phyloP scores from a whole-genome alignment of 805 yeast genomes.

The Cyberlindnera japonica region DNA sequence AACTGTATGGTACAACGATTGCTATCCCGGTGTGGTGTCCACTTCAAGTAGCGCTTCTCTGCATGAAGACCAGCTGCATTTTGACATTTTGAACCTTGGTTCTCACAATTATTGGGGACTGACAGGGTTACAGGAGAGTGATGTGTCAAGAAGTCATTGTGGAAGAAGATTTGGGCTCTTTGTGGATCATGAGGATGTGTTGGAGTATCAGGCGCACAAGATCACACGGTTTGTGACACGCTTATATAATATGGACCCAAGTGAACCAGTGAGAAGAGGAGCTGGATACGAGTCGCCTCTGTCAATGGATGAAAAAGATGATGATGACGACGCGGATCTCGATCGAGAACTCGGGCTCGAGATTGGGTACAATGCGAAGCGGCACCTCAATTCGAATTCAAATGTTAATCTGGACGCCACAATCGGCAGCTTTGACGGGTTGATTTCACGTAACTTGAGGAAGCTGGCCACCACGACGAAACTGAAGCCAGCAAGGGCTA shows the following conservation, averaged over 20 bases:
- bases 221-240: slow-evolving; percentile 44
- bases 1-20: slow-evolving; percentile 36
- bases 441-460: too few species aligned
- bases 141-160: not conserved
- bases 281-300: too few species aligned
- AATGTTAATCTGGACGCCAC: too few species aligned
- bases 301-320: too few species aligned
- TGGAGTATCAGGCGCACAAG: slow-evolving; percentile 50
- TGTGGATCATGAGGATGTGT: slow-evolving; percentile 42
- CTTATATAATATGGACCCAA: slow-evolving; percentile 32
- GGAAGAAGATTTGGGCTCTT: slow-evolving; percentile 26
- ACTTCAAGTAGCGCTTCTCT: slow-evolving; percentile 13
- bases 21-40: slow-evolving; percentile 47
- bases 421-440: too few species aligned
- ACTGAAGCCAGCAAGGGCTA: too few species aligned
- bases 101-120: not conserved
- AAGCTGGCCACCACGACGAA: too few species aligned
- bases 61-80: not conserved
- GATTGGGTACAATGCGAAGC: too few species aligned
- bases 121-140: slow-evolving; percentile 1
- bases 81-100: not conserved
- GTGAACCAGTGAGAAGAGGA: slow-evolving; percentile 1
- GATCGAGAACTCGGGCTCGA: too few species aligned
- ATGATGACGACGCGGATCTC: too few species aligned
- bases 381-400: too few species aligned